Evolutionary conservation across 2,329 filamentous ascomycete species (phyloP), one percentile per base, ranked within the genome.

Genomic region (Chaetomiaceae sp.): DNA sequence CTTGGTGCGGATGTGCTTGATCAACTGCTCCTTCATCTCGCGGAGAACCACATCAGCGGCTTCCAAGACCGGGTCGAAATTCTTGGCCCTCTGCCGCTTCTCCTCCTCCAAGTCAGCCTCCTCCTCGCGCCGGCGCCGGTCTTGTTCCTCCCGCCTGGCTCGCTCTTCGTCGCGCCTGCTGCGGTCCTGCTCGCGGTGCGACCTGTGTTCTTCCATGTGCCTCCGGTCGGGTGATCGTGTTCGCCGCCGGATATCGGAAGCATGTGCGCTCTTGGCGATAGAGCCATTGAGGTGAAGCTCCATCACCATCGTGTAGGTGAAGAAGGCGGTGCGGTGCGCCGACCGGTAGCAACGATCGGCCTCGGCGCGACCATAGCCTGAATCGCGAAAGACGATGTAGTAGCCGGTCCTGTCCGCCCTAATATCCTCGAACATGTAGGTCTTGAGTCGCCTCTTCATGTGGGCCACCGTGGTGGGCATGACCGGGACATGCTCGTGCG

Each of bases 271-370:
- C 60, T 57, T 63, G 5, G 62, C 58, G 8, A 58, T 55, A 2
- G 59, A 55, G 3, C 67, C 67, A 14, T 65, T 66, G 4, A 62
- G 56, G 57, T 86, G 86, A 50, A 89, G 83, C 64, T 92, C 86
- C 89, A 99, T 95, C 39, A 83, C 81, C 87, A 99, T 92, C 54
- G 72, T 74, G 55, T 97, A 97, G 1, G 87, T 96, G 72, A 99
- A 99, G 56, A 99, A 81, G 5, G 87, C 80, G 38, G 86, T 85
- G 65, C 87, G 85, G 65, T 96, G 85, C 58, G 87, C 90, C 45
- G 84, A 79, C 48, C 81, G 77, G 66, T 82, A 91, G 65, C 91
- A 96, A 55, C 87, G 79, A 59, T 88, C 85, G 0, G 89, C 85
- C 68, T 96, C 90, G 49, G 84, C 76, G 61, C 90, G 85, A 3